Base-by-base conservation (phyloP, 192 early-diverging fungal genomes). In the Coemansia furcata region DNA sequence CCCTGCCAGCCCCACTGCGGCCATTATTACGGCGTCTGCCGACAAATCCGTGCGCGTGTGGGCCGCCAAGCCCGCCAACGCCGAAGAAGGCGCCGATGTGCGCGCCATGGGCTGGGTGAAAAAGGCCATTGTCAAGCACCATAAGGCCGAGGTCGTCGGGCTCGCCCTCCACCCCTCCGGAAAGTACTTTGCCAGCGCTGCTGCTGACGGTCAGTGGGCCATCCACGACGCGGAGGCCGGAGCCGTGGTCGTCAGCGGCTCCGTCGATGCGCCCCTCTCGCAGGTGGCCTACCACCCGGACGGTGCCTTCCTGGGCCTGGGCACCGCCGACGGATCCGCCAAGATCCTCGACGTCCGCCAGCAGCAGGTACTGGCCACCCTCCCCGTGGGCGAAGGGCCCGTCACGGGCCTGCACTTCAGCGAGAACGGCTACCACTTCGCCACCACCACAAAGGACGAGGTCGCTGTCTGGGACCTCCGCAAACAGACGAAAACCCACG, bases 381-480 rank as follows among this genome's bases (percentile, higher is more conserved):
- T 74, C 14, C 17, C 74, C 73, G 26, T 40, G 17, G 29, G 73
- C 49, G 4, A 21, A 64, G 4, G 46, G 6, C 10, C 62, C 9
- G 83, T 94, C 66, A 87, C 83, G 46, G 86, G 89, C 21, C 74
- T 99, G 70, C 77, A 91, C 14, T 97, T 99, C 71, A 90, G 90
- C 52, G 95, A 97, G 63, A 97, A 97, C 76, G 97, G 97, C 39
- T 98, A 97, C 76, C 85, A 92, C 68, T 86, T 99, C 68, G 95
- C 92, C 12, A 90, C 95, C 29, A 85, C 88, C 0, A 86, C 88
- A 60, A 87, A 87, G 40, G 78, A 86, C n/a, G 65, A 89, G 21
- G 93, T 95, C 6, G 89, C 89, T 59, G 73, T 97, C 55, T 99
- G 97, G 97, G 96, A 99, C 85, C 85, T 99, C 60, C 87, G 97